A percentile compares a stretch with the other conserved stretches of the same genome.
phyloP scores from a whole-genome alignment of 2,329 filamentous ascomycete species.

The Penicillium palitans region DNA sequence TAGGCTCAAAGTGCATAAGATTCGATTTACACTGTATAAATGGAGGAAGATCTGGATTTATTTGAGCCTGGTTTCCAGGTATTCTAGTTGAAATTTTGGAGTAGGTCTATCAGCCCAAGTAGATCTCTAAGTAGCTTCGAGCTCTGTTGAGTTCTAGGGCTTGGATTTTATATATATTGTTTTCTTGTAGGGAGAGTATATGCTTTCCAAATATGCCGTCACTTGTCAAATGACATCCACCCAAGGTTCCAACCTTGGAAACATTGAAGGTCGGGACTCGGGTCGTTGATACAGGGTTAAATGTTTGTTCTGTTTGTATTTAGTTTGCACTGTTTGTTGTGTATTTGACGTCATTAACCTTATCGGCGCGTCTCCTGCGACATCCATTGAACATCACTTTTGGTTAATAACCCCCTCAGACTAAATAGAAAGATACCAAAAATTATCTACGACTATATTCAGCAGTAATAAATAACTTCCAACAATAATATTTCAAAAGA shows the following conservation, averaged over 20 bases:
- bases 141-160: background rate
- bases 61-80: background rate
- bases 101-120: background rate
- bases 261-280: background rate
- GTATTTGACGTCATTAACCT: conserved; percentile 16
- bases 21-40: background rate
- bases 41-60: background rate
- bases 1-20: background rate
- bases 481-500: background rate
- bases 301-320: conserved; percentile 5
- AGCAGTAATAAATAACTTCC: background rate
- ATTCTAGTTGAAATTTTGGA: background rate
- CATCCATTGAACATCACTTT: conserved; percentile 11
- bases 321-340: conserved; percentile 6
- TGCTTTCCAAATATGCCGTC: background rate
- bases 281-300: background rate
- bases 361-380: conserved; percentile 28
- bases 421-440: fast-evolving
- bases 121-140: background rate
- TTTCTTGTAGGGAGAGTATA: background rate
- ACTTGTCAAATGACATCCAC: background rate
- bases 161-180: background rate
- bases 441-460: background rate
- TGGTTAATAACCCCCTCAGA: background rate
- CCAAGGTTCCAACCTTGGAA: background rate